phyloP scores from a whole-genome alignment of 768 basidiomycete genomes.

The Asterophora parasitica region DNA sequence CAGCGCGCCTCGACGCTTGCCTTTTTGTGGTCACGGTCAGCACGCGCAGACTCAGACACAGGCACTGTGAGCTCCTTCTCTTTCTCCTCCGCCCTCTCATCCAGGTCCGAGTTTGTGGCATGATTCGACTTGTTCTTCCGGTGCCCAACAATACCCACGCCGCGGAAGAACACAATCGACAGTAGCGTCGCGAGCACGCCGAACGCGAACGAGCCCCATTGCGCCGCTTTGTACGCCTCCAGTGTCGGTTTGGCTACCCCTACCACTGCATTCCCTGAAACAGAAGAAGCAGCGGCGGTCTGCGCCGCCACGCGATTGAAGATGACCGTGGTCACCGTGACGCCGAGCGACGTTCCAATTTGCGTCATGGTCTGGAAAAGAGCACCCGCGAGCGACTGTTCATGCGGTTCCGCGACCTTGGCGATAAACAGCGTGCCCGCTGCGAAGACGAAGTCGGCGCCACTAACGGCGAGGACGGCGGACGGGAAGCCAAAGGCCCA shows the following conservation, averaged over 20 bases:
- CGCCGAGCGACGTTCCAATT: constrained; percentile 67
- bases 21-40: too few relatives aligned
- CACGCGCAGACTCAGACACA: too few relatives aligned
- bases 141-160: constrained; percentile 19
- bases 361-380: constrained; percentile 78
- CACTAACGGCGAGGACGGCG: constrained; percentile 59
- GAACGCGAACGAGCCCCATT: constrained; percentile 64
- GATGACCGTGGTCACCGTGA: constrained; percentile 69
- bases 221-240: constrained; percentile 54
- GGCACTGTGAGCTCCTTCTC: too few relatives aligned
- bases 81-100: too few relatives aligned
- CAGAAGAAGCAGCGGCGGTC: constrained; percentile 25
- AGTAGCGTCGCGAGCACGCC: constrained; percentile 34
- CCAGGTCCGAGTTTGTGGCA: too few relatives aligned
- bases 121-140: constrained; percentile 1
- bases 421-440: constrained; percentile 73
- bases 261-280: constrained; percentile 1
- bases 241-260: constrained; percentile 27
- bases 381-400: constrained; percentile 73
- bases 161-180: constrained; percentile 15
- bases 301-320: constrained; percentile 48
- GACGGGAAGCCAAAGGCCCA: constrained; percentile 79
- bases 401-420: constrained; percentile 57
- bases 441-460: constrained; percentile 75
- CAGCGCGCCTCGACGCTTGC: too few relatives aligned